Evolutionary conservation across 2,329 filamentous ascomycete species (phyloP), one percentile per base, ranked within the genome.

Genomic region (Claviceps capensis): DNA sequence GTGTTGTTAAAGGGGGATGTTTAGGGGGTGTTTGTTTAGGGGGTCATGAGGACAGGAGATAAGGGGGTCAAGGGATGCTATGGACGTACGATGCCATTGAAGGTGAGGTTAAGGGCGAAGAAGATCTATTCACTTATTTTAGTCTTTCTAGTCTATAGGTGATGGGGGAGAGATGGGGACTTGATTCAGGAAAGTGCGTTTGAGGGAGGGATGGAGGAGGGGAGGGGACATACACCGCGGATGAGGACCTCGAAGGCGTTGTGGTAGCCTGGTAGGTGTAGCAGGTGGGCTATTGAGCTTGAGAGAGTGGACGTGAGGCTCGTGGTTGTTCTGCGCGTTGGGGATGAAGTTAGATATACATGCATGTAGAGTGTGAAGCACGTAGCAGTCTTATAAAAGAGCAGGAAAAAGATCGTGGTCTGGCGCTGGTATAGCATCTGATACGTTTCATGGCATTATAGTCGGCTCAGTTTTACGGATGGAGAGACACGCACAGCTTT

Each of bases 61-160:
- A 1, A n/a, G 13, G 14, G 14, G 19, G n/a, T 16, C 5, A n/a
- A 16, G 23, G 11, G 46, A n/a, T 17, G 38, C 19, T 4, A 1
- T 16, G 5, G 11, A 69, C 76, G 67, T 65, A 82, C 78, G 14
- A 88, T 72, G 50, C 79, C 84, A 61, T 89, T 88, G 67, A 88
- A 89, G 49, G 77, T 65, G 45, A 89, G 73, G 61, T 89, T 91
- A 13, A 90, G 74, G 1, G 72, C 76, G 61, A 91, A 90, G 72
- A 90, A 90, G 43, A 77, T 68, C 83, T 87, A 58, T 1, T 57
- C 1, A 2, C 4, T 30, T 4, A 11, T 34, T 11, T 34, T 34
- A 34, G 9, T 34, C 9, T 34, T 11, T 34, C 30, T 34, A 34
- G 3, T 34, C 30, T 34, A 34, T 34, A 34, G 30, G 30, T 11